Evolutionary conservation across 2,329 filamentous ascomycete genomes (phyloP).

Genomic region (Clathrospora elynae): DNA sequence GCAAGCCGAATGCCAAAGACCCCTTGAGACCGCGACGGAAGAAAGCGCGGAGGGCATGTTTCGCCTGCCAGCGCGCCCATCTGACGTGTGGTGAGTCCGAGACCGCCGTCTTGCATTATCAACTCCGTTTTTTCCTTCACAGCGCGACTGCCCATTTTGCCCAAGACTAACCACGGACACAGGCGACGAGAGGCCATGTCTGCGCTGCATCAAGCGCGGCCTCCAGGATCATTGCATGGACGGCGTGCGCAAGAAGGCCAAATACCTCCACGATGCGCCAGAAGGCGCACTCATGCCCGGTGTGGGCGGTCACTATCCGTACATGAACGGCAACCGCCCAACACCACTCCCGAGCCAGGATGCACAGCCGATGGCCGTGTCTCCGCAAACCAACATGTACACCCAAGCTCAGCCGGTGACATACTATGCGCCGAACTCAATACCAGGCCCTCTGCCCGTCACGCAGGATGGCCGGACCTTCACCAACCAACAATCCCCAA

Average conservation of each 20-base stretch:
- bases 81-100: slow-evolving; percentile 88
- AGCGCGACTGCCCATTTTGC: too few species aligned
- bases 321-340: slow-evolving; percentile 56
- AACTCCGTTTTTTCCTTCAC: too few species aligned
- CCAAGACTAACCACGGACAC: slow-evolving; percentile 15
- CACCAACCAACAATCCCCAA: slow-evolving; percentile 71
- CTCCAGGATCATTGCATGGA: slow-evolving; percentile 92
- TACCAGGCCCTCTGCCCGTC: slow-evolving; percentile 49
- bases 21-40: slow-evolving; percentile 87
- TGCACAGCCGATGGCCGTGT: slow-evolving; percentile 28
- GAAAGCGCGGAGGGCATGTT: slow-evolving; percentile 94
- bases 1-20: slow-evolving; percentile 73
- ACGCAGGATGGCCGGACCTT: slow-evolving; percentile 59
- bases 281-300: slow-evolving; percentile 88
- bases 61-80: slow-evolving; percentile 95
- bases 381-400: slow-evolving; percentile 53
- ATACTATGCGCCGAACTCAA: slow-evolving; percentile 51
- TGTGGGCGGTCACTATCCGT: slow-evolving; percentile 71
- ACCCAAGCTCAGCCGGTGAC: slow-evolving; percentile 43
- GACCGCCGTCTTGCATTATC: too few species aligned
- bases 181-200: slow-evolving; percentile 96
- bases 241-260: slow-evolving; percentile 96
- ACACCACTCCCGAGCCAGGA: slow-evolving; percentile 37
- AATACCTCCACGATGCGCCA: slow-evolving; percentile 96
- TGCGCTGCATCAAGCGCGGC: slow-evolving; percentile 90